phyloP scores from a whole-genome alignment of 164 flowering plant genomes.

The Umbilicus rupestris region DNA sequence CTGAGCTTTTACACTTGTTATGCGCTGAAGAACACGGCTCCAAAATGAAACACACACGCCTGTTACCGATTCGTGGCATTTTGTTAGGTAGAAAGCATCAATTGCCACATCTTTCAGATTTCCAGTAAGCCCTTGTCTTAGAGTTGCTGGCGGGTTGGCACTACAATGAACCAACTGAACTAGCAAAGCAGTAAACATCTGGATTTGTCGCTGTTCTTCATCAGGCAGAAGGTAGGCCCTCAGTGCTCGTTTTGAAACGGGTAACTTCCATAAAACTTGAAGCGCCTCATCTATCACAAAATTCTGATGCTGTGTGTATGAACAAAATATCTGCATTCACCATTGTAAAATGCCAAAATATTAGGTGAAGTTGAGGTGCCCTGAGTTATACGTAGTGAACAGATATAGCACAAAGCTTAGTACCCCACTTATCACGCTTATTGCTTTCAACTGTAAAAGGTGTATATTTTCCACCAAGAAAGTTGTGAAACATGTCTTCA shows the following conservation, averaged over 20 bases:
- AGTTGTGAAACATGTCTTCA: constrained; percentile 71
- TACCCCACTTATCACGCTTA: constrained; percentile 80
- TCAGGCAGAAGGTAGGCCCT: constrained; percentile 86
- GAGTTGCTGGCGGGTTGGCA: constrained; percentile 60
- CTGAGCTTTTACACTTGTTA: constrained; percentile 59
- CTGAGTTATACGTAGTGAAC: background rate
- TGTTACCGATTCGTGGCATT: constrained; percentile 70
- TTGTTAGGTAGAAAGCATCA: constrained; percentile 48
- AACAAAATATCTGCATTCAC: constrained; percentile 61
- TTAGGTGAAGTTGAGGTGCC: background rate
- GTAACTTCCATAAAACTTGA: constrained; percentile 77
- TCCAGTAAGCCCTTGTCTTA: constrained; percentile 42
- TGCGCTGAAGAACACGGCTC: constrained; percentile 84
- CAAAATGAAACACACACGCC: constrained; percentile 84
- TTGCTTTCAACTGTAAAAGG: constrained; percentile 83
- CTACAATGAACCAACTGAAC: constrained; percentile 84
- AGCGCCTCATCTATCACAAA: constrained; percentile 73
- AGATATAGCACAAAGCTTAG: constrained; percentile 3
- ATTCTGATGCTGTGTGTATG: constrained; percentile 67
- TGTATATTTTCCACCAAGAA: constrained; percentile 89
- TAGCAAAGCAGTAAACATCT: constrained; percentile 83
- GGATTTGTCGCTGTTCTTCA: constrained; percentile 93
- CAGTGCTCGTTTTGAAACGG: constrained; percentile 65
- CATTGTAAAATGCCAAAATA: constrained; percentile 7
- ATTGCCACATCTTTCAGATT: constrained; percentile 39